phyloP scores from a whole-genome alignment of 306 rosid genomes.

The Casuarina glauca region DNA sequence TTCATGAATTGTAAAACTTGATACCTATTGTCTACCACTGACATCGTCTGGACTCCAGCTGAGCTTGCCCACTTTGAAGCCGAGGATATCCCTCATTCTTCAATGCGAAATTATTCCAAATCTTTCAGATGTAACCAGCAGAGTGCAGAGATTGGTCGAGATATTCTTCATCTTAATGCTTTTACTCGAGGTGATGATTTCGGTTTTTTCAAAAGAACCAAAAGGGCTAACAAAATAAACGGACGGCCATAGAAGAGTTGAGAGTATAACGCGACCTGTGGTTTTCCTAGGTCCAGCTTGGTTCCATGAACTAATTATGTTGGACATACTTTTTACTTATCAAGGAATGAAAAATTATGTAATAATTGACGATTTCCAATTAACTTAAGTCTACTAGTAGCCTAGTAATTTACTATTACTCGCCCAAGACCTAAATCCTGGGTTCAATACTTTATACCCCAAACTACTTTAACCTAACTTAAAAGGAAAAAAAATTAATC shows the following conservation, averaged over 20 bases:
- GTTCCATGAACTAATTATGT: no score
- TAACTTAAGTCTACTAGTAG: no score
- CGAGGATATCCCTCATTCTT: slow-evolving; percentile 14
- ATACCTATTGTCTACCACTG: background rate
- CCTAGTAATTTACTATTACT: no score
- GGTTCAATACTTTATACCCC: no score
- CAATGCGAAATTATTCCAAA: background rate
- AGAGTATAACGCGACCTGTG: no score
- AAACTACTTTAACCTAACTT: no score
- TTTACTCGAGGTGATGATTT: background rate
- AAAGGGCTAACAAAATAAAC: background rate
- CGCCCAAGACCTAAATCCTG: no score
- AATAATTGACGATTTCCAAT: no score
- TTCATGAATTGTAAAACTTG: background rate
- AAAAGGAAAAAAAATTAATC: no score
- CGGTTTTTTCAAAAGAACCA: background rate
- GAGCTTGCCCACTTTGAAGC: slow-evolving; percentile 17
- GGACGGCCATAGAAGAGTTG: background rate
- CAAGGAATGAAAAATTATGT: no score
- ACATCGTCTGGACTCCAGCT: slow-evolving; percentile 17
- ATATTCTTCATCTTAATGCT: background rate
- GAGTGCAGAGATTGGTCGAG: background rate
- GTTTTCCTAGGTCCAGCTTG: no score
- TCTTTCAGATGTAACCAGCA: background rate
- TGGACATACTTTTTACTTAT: no score